Percentiles rank a stretch among this genome's conserved stretches.
Conservation (phyloP, 2,329 filamentous ascomycete genomes). For the Curvularia verruculosa region DNA sequence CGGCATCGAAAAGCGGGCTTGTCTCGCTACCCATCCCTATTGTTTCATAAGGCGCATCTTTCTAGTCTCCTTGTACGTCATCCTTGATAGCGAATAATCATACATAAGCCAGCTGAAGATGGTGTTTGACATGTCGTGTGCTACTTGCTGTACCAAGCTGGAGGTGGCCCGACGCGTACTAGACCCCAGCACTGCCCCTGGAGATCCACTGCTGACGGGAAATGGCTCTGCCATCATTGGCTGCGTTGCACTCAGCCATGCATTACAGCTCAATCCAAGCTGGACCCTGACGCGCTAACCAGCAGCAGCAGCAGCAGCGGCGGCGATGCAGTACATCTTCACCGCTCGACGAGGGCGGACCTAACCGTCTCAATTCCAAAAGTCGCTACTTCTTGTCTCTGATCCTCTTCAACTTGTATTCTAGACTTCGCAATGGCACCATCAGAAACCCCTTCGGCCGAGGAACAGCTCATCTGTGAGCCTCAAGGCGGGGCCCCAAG, state of each 20-base stretch:
- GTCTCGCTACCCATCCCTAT: not conserved
- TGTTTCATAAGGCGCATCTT: not conserved
- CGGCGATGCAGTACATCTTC: constrained; percentile 24
- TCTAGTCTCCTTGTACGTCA: not conserved
- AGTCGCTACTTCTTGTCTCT: constrained; percentile 2
- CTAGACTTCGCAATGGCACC: constrained; percentile 31
- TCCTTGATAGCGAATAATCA: not conserved
- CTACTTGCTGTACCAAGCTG: not conserved
- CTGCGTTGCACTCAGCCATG: constrained; percentile 16
- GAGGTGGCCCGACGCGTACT: not conserved
- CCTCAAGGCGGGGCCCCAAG: constrained; percentile 50
- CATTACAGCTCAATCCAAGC: constrained; percentile 13
- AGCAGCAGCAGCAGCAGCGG: constrained; percentile 4
- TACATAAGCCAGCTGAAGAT: not conserved
- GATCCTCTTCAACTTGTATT: not conserved
- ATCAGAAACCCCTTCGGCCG: constrained; percentile 34
- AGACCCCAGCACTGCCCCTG: constrained; percentile 15
- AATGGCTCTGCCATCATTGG: constrained; percentile 33
- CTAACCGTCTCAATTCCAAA: constrained; percentile 15
- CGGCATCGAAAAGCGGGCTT: constrained; percentile 12
- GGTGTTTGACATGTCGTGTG: not conserved
- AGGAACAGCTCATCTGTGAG: constrained; percentile 50
- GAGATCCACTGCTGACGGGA: constrained; percentile 18
- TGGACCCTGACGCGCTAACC: constrained; percentile 39
- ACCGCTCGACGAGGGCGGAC: constrained; percentile 35